Evolutionary conservation across 1,284 basidiomycete species (phyloP).

Genomic region (Moniliella sp.): DNA sequence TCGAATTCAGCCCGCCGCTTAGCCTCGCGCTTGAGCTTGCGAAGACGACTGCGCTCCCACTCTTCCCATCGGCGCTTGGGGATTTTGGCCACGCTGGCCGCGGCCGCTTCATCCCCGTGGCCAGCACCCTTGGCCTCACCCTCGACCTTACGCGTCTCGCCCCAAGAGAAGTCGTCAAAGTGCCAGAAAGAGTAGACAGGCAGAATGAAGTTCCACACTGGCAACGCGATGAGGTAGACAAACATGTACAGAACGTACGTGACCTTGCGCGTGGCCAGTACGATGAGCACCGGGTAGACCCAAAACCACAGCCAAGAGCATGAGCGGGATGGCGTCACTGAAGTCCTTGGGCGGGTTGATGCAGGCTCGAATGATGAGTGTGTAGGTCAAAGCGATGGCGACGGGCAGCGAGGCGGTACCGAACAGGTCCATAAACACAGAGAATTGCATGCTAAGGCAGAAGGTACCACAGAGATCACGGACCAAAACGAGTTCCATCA

Average conservation of each 20-base stretch:
- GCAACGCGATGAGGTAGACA: conserved; percentile 71
- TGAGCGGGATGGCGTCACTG: conserved; percentile 75
- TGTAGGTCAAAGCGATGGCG: conserved; percentile 74
- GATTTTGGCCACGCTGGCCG: conserved; percentile 45
- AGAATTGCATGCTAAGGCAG: conserved; percentile 55
- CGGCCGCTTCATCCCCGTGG: conserved; percentile 48
- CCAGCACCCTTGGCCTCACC: conserved; percentile 40
- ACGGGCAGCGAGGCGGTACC: conserved; percentile 87
- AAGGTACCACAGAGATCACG: conserved; percentile 54
- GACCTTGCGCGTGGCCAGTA: conserved; percentile 78
- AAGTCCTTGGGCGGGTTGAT: conserved; percentile 62
- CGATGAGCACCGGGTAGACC: conserved; percentile 80
- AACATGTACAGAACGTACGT: conserved; percentile 96
- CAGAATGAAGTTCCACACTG: conserved; percentile 82
- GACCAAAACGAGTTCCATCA: conserved; percentile 94
- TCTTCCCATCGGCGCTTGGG: conserved; percentile 93
- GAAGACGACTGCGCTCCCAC: conserved; percentile 87
- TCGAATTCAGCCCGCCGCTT: conserved; percentile 39
- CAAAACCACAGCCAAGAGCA: conserved; percentile 68
- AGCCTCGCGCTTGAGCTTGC: conserved; percentile 74
- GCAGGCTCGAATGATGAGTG: conserved; percentile 57
- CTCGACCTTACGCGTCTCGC: conserved; percentile 89
- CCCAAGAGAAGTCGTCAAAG: conserved; percentile 98
- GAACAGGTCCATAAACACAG: conserved; percentile 91
- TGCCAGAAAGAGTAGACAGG: conserved; percentile 63